These are phyloP conservation scores for Shiraia sp. DNA, from an alignment of 2,329 filamentous ascomycete species.

Conservation along the genomic window DNA sequence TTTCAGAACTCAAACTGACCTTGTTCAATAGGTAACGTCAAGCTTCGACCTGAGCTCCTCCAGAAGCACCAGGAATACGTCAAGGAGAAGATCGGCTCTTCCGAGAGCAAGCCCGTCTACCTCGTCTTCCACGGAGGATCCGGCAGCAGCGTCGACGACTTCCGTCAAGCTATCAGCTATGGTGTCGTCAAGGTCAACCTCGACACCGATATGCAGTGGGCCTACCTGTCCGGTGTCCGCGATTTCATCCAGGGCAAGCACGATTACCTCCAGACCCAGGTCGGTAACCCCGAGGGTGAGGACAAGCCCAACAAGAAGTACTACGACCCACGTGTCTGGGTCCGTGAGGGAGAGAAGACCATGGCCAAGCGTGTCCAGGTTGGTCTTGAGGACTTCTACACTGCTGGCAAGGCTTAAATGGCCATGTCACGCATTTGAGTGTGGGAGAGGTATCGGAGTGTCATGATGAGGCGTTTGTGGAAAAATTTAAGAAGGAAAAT, in stretches of 20 bases:
- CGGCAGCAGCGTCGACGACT: slow-evolving; percentile 89
- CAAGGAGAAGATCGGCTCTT: slow-evolving; percentile 73
- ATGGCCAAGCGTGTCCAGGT: slow-evolving; percentile 77
- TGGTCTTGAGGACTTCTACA: slow-evolving; percentile 91
- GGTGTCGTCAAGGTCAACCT: slow-evolving; percentile 99
- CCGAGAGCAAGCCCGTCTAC: slow-evolving; percentile 90
- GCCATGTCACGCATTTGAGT: not conserved
- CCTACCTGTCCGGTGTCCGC: slow-evolving; percentile 88
- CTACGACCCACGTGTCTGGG: slow-evolving; percentile 84
- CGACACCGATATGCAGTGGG: slow-evolving; percentile 91
- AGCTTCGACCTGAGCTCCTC: slow-evolving; percentile 93
- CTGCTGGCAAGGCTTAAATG: slow-evolving; percentile 71
- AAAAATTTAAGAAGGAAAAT: slow-evolving; percentile 8
- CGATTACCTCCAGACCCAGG: slow-evolving; percentile 82
- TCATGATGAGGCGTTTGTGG: slow-evolving; percentile 17
- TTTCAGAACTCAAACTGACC: not conserved
- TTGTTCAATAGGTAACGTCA: slow-evolving; percentile 96
- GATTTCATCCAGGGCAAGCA: slow-evolving; percentile 91
- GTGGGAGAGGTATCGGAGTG: not conserved
- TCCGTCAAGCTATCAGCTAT: slow-evolving; percentile 60
- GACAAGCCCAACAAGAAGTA: slow-evolving; percentile 99
- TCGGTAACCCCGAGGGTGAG: slow-evolving; percentile 93
- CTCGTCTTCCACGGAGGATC: slow-evolving; percentile 99
- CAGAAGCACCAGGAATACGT: slow-evolving; percentile 95
- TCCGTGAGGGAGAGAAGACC: slow-evolving; percentile 95